Percentiles rank a stretch among this genome's conserved stretches.
These are phyloP conservation scores for Cryptococcus depauperatus DNA, from an alignment of 1,284 basidiomycete species.

Conservation along the genomic window DNA sequence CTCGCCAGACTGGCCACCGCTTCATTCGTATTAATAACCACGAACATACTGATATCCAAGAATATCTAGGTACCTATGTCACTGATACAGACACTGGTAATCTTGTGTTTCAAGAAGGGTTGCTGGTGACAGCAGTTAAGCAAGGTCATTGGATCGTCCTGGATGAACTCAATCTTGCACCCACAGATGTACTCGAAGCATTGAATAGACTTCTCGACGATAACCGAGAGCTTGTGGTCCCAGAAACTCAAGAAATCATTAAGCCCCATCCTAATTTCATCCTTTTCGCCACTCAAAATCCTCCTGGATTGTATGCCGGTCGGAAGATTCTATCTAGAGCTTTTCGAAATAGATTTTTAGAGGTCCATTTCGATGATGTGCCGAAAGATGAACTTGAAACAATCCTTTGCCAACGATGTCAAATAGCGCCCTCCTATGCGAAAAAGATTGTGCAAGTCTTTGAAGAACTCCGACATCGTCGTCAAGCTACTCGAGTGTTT, in stretches of 20 bases:
- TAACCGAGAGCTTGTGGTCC: constrained; percentile 91
- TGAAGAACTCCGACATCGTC: constrained; percentile 81
- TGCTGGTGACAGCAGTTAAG: constrained; percentile 85
- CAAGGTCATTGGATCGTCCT: constrained; percentile 96
- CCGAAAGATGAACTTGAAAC: constrained; percentile 88
- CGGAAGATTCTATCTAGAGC: constrained; percentile 92
- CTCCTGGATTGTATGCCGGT: constrained; percentile 93
- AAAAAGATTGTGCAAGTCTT: constrained; percentile 88
- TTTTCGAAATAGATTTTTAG: constrained; percentile 96
- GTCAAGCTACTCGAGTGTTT: constrained; percentile 86
- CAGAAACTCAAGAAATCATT: constrained; percentile 93
- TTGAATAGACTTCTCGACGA: constrained; percentile 95
- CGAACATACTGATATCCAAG: constrained; percentile 98
- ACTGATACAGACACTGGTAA: constrained; percentile 88
- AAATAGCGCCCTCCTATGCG: constrained; percentile 86
- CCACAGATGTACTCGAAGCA: constrained; percentile 96
- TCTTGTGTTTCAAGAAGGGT: constrained; percentile 86
- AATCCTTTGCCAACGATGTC: constrained; percentile 80
- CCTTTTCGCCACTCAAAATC: constrained; percentile 98
- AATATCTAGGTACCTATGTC: constrained; percentile 95
- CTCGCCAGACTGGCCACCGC: constrained; percentile 82
- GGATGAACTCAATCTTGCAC: constrained; percentile 95
- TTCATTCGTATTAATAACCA: constrained; percentile 99
- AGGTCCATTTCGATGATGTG: constrained; percentile 96
- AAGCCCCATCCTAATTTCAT: constrained; percentile 93